A percentile compares a stretch with the other conserved stretches of the same genome.
These are phyloP conservation scores for Marsdenia floribunda DNA, from an alignment of 257 asterid genomes.

Conservation along the genomic window DNA sequence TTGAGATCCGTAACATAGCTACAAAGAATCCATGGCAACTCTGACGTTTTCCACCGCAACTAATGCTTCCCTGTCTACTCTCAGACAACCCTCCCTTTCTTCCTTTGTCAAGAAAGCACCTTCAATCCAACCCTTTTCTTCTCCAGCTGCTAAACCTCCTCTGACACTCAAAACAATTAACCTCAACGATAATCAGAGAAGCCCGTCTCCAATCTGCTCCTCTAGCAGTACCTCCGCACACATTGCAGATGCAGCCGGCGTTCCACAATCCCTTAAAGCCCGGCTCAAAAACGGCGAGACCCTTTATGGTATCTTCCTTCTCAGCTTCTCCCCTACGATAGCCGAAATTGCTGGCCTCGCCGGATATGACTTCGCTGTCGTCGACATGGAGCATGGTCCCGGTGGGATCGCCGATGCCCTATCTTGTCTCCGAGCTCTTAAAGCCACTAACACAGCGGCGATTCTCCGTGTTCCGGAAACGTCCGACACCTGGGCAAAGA, in stretches of 20 bases:
- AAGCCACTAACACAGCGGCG: slow-evolving; percentile 63
- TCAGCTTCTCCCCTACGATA: slow-evolving; percentile 66
- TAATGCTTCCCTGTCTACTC: slow-evolving; percentile 33
- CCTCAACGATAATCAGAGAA: slow-evolving; percentile 16
- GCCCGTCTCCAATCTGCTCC: slow-evolving; percentile 11
- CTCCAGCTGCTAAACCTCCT: slow-evolving; percentile 7
- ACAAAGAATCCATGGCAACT: slow-evolving; percentile 9
- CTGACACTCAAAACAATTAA: slow-evolving; percentile 26
- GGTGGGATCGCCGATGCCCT: slow-evolving; percentile 73
- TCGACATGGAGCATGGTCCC: slow-evolving; percentile 90
- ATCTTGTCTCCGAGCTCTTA: slow-evolving; percentile 65
- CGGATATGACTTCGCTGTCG: slow-evolving; percentile 76
- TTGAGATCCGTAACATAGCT: neutral
- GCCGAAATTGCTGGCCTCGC: slow-evolving; percentile 77
- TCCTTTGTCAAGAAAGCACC: slow-evolving; percentile 13
- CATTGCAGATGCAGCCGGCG: slow-evolving; percentile 12
- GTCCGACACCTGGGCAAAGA: slow-evolving; percentile 67
- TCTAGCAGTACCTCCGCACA: slow-evolving; percentile 20
- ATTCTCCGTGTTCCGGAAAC: slow-evolving; percentile 72
- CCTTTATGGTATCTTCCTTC: slow-evolving; percentile 75
- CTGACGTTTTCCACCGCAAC: slow-evolving; percentile 5
- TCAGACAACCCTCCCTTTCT: slow-evolving; percentile 24
- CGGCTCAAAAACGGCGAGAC: slow-evolving; percentile 66
- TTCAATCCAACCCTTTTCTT: slow-evolving; percentile 2
- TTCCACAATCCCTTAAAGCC: slow-evolving; percentile 42